Evolutionary conservation across 345 rosid genomes (phyloP), one percentile per base, ranked within the genome.

Genomic region (Gossypium arboreum): DNA sequence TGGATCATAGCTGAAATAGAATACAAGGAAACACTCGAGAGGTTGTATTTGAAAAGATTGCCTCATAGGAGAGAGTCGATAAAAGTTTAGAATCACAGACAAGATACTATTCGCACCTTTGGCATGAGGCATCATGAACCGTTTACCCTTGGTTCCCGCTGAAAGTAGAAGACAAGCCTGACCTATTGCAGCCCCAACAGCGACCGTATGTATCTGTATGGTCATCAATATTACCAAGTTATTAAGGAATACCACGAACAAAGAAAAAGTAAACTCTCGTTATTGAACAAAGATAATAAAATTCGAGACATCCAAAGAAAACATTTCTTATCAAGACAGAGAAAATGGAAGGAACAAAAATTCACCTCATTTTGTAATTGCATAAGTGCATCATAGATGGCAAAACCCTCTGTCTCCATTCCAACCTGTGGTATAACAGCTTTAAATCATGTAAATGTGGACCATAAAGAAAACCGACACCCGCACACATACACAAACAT

Each of bases 351-450:
- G 47, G 47, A 51, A 59, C 10, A 52, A 48, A 66, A 73, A 68
- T 50, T 74, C 68, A 85, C 98, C 91, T 88, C 92, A 79, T 82
- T 86, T 68, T 90, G 79, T 45, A 90, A 58, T 34, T 88, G 92
- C 98, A 90, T 91, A 81, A 95, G 51, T 59, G 94, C 80, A 77
- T 94, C 99, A 83, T 92, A 90, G 68, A 95, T 91, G 4, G 97
- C 98, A 85, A 95, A 92, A 59, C 96, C 99, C 78, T 95, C 96
- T 12, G 93, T 74, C 85, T 95, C 98, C 92, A 88, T 83, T 9
- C 90, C 98, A 63, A 95, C 99, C 98, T 95, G 88, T 12, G 52
- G 24, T 4, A 7, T 57, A 52, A 39, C 16, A 13, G 2, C 15
- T 60, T 41, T 12, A 24, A 68, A 48, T 68, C 25, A 50, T 50